Evolutionary conservation across 148 eudicot genomes (phyloP), one percentile per base, ranked within the genome.

Genomic region (Vaccinium macrocarpon): DNA sequence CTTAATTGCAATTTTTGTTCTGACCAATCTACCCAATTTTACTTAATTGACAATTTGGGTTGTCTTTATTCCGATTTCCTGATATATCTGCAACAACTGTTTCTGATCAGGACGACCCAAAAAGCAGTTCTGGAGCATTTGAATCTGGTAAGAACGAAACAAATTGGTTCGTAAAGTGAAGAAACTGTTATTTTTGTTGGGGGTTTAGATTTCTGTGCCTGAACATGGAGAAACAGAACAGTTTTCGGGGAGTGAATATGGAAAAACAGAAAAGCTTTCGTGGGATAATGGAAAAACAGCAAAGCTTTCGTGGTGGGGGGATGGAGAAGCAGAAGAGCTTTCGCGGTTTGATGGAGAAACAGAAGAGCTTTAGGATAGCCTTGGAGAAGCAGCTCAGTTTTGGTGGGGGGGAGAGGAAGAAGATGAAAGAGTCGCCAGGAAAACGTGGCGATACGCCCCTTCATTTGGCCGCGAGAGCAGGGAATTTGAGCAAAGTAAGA

Each of bases 391-490:
- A 89, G 80, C 85, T 88, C 73, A 91, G 93, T 76, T 88, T 95
- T 78, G 98, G 92, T 16, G 38, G 38, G 38, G 98, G 93, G 78
- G 96, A 93, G 82, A 89, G 88, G 86, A 97, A 85, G 88, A 93
- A 85, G 85, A 83, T 85, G 81, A 95, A 91, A 72, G 98, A 95
- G 11, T 97, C 99, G 0, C 99, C 99, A 0, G 99, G 98, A 25
- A 97, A 95, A 78, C 85, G 98, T 14, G 99, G 99, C 4, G 99
- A 97, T 82, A 79, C 92, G 14, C 94, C 92, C 6, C 91, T 97
- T 83, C 99, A 97, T 90, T 88, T 95, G 86, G 95, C 91, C 52
- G 97, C 93, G 13, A 88, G 99, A 88, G 93, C 90, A 1, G 98
- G 99, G 82, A 92, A 97, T 91, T 74, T 94, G 86, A 79, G 73